Conservation (phyloP, 495 filamentous ascomycete species). For the Xylaria scruposa region DNA sequence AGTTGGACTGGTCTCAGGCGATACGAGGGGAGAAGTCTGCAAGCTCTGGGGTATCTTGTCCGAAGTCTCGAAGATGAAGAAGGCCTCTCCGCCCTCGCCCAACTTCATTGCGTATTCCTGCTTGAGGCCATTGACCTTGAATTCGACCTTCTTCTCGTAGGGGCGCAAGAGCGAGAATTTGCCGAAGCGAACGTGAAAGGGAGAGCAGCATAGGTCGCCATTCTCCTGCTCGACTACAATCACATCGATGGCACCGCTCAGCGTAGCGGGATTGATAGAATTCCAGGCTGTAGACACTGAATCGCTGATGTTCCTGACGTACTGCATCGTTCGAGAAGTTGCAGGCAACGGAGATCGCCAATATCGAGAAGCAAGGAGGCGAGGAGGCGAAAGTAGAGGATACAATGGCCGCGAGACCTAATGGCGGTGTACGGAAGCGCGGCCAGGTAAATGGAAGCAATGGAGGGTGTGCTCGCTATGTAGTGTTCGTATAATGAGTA, state of each 20-base stretch:
- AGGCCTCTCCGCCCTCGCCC: slow-evolving; percentile 95
- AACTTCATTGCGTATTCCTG: slow-evolving; percentile 98
- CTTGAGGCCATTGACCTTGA: slow-evolving; percentile 89
- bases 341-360: background rate
- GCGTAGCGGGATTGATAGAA: slow-evolving; percentile 96
- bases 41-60: slow-evolving; percentile 85
- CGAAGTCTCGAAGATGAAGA: slow-evolving; percentile 96
- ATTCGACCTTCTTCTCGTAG: slow-evolving; percentile 99
- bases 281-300: slow-evolving; percentile 99
- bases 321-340: slow-evolving; percentile 73
- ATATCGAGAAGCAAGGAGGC: background rate
- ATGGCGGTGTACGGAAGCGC: background rate
- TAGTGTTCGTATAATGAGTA: background rate
- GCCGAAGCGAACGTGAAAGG: slow-evolving; percentile 98
- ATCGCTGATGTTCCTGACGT: slow-evolving; percentile 94
- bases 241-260: slow-evolving; percentile 98
- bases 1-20: slow-evolving; percentile 81
- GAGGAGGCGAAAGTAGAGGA: background rate
- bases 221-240: slow-evolving; percentile 98
- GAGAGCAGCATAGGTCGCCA: slow-evolving; percentile 85
- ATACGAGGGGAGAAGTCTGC: slow-evolving; percentile 93
- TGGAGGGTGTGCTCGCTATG: slow-evolving; percentile 11
- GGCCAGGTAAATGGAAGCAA: background rate
- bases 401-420: background rate
- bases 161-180: slow-evolving; percentile 96